Percentiles rank a stretch among this genome's conserved stretches.
phyloP scores from a whole-genome alignment of 1,284 basidiomycete species.

The Ceratobasidium sp. region DNA sequence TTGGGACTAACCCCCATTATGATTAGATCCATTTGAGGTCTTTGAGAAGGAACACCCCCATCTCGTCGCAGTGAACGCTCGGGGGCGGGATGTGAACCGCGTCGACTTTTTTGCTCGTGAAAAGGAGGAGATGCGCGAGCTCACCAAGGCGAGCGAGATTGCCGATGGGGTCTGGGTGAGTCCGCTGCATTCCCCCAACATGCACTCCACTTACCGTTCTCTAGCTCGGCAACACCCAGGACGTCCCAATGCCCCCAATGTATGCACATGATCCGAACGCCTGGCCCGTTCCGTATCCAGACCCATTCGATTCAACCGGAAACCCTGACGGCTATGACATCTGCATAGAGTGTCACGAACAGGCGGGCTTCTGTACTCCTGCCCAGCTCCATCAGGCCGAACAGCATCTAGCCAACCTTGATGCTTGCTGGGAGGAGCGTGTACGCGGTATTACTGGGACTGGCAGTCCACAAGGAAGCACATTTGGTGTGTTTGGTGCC shows the following conservation, averaged over 20 bases:
- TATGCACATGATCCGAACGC: slow-evolving; percentile 38
- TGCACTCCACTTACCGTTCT: not conserved
- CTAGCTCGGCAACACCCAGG: slow-evolving; percentile 77
- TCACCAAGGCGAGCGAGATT: slow-evolving; percentile 87
- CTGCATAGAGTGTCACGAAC: slow-evolving; percentile 86
- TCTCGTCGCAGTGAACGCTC: slow-evolving; percentile 58
- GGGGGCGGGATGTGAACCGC: slow-evolving; percentile 50
- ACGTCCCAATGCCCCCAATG: slow-evolving; percentile 64
- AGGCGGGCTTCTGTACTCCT: slow-evolving; percentile 68
- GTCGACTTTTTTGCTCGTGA: slow-evolving; percentile 80
- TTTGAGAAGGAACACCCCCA: slow-evolving; percentile 58
- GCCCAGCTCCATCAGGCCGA: slow-evolving; percentile 72
- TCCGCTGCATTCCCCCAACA: not conserved
- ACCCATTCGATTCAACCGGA: slow-evolving; percentile 66
- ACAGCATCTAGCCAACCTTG: slow-evolving; percentile 69
- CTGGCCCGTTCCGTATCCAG: slow-evolving; percentile 42
- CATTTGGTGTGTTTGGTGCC: slow-evolving; percentile 30
- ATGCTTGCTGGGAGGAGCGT: slow-evolving; percentile 60
- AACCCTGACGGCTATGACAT: slow-evolving; percentile 78
- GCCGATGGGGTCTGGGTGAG: slow-evolving; percentile 61
- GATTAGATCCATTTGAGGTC: slow-evolving; percentile 59
- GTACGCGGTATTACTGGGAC: slow-evolving; percentile 43
- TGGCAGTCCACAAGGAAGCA: slow-evolving; percentile 28
- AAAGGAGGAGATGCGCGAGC: slow-evolving; percentile 86
- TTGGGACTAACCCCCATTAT: slow-evolving; percentile 4